Base-by-base conservation (phyloP, 108 stramenopile genomes). In the Epithemia pelagica region DNA sequence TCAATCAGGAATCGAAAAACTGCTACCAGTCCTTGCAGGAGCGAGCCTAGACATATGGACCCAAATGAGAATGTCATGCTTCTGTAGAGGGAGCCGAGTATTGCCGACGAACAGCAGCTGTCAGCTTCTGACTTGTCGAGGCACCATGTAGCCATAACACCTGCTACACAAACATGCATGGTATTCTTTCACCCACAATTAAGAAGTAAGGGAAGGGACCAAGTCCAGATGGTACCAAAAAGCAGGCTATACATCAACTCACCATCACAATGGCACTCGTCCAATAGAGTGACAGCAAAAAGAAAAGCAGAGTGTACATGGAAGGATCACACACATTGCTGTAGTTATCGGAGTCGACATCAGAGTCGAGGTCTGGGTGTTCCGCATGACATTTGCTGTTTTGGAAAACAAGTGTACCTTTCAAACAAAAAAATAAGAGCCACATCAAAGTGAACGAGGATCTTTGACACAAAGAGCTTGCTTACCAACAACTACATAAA, bases 121-220 rank as follows among this genome's bases (percentile, higher is more conserved):
- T 30, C 52, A 0, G 76, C 83, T 10, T 79, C 75, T 33, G 79
- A 74, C 21, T 82, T 58, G 28, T 72, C 66, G 54, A 74, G 77
- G 73, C 91, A 94, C 95, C 95, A 96, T 22, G 87, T 80, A 0
- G 80, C 91, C 64, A 93, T 85, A 19, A 94, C 86, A 2, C 86
- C 89, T 1, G 87, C 84, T 23, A 87, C 80, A 15, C 85, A 81
- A 1, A 81, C 76, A 73, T 90, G 87, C 1, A 88, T 67, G 5
- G 71, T 59, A 63, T 89, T 80, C 78, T 79, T 26, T 32, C 28
- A 32, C n/a, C n/a, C 19, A 23, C 58, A 29, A 67, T 2, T 8
- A 29, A 18, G 28, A 59, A 59, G 15, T 20, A 32, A 23, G 18
- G 52, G 15, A 20, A 52, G 52, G 52, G 52, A 52, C 20, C 52